Conservation (phyloP, 2,329 filamentous ascomycete genomes). For the Uncinocarpus reesii region DNA sequence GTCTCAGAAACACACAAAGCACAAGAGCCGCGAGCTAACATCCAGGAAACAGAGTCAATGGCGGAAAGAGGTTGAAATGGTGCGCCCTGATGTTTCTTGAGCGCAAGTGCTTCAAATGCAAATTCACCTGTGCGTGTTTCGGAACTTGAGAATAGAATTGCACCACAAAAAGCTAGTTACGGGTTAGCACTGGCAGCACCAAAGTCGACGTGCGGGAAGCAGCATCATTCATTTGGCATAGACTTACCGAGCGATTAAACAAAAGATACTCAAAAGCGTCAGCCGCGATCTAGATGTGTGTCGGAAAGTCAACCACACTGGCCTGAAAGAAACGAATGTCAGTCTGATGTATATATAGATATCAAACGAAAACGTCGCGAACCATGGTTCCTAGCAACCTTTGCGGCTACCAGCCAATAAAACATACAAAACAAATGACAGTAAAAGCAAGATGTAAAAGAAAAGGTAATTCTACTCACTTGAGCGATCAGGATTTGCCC, state of each 20-base stretch:
- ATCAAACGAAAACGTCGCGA: background rate
- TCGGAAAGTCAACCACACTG: background rate
- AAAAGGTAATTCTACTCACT: too few relatives aligned
- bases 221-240: background rate
- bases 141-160: background rate
- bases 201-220: background rate
- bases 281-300: background rate
- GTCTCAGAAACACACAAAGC: conserved; percentile 24
- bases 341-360: background rate
- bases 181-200: background rate
- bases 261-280: conserved; percentile 8
- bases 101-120: background rate
- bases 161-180: background rate
- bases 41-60: conserved; percentile 17
- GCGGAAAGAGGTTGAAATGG: background rate
- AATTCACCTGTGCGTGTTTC: conserved; percentile 2
- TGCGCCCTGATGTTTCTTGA: background rate
- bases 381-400: conserved; percentile 1
- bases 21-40: conserved; percentile 27
- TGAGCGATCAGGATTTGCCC: too few relatives aligned
- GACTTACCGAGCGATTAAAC: conserved; percentile 25
- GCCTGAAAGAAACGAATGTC: background rate
- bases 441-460: too few relatives aligned
- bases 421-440: background rate
- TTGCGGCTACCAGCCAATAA: conserved; percentile 6